Base-by-base conservation (phyloP, 2,329 filamentous ascomycete species). In the Chaetothyriales sp. region DNA sequence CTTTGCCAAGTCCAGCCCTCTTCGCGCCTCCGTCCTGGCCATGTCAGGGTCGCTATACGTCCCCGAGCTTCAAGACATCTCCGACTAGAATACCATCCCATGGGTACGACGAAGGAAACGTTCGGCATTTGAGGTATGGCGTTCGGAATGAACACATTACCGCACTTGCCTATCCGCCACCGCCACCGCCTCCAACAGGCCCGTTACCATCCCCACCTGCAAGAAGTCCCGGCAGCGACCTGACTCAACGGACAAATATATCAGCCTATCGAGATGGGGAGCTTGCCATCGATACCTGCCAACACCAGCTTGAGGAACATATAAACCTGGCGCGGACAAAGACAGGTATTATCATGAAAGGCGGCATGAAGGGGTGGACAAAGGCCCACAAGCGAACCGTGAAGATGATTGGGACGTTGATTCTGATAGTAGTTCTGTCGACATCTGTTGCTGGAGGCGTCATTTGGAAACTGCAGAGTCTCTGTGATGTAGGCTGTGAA, bases 391-490 rank as follows among this genome's bases (percentile, higher is more conserved):
- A 52, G 37, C 50, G 54, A n/a, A n/a, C 44, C 4, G 22, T 58
- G 9, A 53, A 46, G 47, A 54, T 58, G 49, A 13, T 51, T 5
- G 51, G 28, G 25, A 53, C 51, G 20, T 18, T 55, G 2, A 8
- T 49, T 13, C 40, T 54, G 15, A 46, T 57, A 6, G 19, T 55
- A 10, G 15, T 53, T 4, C 44, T 51, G 4, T 48, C 55, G 6
- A 49, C 48, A 13, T 52, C 52, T 7, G 48, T 57, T 8, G 49
- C 53, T 7, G 53, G 50, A 18, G 52, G 52, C 6, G 51, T 55
- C 25, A 53, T 57, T 7, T 57, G 55, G 55, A 52, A 40, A 40
- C 33, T 40, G 7, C 33, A 40, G 33, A 40, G 33, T 40, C 33
- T 40, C 2, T 40, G 33, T 15, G 2, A 15, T 40, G 33, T 40